Evolutionary conservation across 768 basidiomycete genomes (phyloP), one percentile per base, ranked within the genome.

Genomic region (Tephrocybe sp.): DNA sequence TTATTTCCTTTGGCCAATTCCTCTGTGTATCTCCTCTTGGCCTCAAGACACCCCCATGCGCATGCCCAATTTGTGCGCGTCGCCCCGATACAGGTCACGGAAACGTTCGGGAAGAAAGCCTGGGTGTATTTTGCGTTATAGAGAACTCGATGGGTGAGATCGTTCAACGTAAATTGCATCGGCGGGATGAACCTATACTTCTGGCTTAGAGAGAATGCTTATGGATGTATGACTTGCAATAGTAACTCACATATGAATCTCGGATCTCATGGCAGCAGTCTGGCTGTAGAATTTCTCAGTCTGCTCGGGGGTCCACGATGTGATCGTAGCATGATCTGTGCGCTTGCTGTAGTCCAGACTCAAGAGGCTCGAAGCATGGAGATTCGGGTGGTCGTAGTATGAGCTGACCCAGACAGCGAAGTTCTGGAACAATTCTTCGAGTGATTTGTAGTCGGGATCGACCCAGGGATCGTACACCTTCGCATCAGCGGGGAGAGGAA

Each of bases 381-480:
- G 31, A 13, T 54, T 38, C 4, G 61, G 57, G 7, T 50, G 50
- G 34, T 63, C 54, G 38, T 60, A 65, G 53, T 69, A 69, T 4
- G 59, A 59, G 30, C 58, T 57, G 35, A 69, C 64, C 61, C 63
- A 67, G 15, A 30, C 18, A 24, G 44, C 36, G 54, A 69, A 70
- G n/a, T 52, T 52, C 9, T 44, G 30, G 27, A 59, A 62, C 15
- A 57, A 12, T n/a, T 59, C 58, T 45, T 68, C 61, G 3, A 52
- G 46, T 1, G 62, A 58, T 9, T 60, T 52, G 25, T 27, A 51
- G 12, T 56, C 59, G 3, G 61, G 59, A 44, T 64, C 58, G 6
- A 48, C 41, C 30, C 49, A 65, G 9, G 61, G 63, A 37, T 60
- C 47, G 27, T 62, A 61, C 11, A 48, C 41, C 16, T 54, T 46